Evolutionary conservation across 1,139 yeast genomes (phyloP).

Genomic region (Pneumocystis jirovecii): DNA sequence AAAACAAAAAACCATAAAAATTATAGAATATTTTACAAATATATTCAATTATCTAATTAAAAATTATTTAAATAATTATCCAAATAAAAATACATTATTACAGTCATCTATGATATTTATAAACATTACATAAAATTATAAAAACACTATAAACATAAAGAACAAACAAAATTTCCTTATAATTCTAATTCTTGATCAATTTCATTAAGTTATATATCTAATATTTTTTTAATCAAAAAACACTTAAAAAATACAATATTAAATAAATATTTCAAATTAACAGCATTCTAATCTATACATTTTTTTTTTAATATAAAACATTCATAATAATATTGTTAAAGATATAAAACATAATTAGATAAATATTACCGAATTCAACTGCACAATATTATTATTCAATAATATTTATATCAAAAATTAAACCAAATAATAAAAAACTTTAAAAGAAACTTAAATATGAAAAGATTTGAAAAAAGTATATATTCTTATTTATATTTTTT

Average conservation of each 20-base stretch:
- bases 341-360: too few relatives aligned
- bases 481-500: background rate
- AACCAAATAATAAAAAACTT: background rate
- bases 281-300: too few relatives aligned
- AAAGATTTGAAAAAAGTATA: background rate
- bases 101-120: background rate
- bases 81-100: background rate
- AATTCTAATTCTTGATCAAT: too few relatives aligned
- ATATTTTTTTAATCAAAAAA: too few relatives aligned
- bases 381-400: too few relatives aligned
- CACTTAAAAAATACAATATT: too few relatives aligned
- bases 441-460: background rate
- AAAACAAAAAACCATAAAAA: background rate
- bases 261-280: too few relatives aligned
- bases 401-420: too few relatives aligned
- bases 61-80: background rate
- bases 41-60: background rate
- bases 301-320: too few relatives aligned
- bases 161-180: too few relatives aligned
- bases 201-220: background rate
- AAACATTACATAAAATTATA: background rate
- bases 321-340: too few relatives aligned
- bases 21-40: background rate
- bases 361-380: too few relatives aligned
- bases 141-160: background rate